These are phyloP conservation scores for Ceratobasidium sp. DNA, from an alignment of 1,284 basidiomycete species.

Conservation along the genomic window DNA sequence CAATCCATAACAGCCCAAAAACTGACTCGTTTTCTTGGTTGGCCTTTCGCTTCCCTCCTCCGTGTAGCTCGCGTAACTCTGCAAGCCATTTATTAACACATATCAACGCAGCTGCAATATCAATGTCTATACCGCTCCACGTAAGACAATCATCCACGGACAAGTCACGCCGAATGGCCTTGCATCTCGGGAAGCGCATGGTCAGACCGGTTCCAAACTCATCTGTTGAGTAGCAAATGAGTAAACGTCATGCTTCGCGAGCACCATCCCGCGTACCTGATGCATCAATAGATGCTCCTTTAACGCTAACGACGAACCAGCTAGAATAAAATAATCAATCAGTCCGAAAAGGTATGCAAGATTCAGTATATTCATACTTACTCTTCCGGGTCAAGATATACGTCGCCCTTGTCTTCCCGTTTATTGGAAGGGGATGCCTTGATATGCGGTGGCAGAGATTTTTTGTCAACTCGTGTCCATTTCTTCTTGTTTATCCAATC, in stretches of 20 bases:
- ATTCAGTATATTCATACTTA: conserved; percentile 56
- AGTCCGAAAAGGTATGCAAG: conserved; percentile 45
- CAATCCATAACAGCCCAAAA: background rate
- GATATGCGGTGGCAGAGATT: conserved; percentile 68
- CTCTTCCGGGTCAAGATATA: conserved; percentile 83
- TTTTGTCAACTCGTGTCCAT: conserved; percentile 76
- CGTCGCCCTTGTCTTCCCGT: conserved; percentile 78
- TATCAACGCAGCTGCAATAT: background rate
- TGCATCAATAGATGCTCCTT: conserved; percentile 84
- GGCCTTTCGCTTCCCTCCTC: conserved; percentile 75
- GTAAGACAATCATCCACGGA: conserved; percentile 71
- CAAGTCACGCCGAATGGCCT: conserved; percentile 78
- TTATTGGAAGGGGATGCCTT: conserved; percentile 58
- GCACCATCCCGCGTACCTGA: conserved; percentile 59
- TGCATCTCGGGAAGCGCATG: conserved; percentile 88
- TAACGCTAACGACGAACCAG: conserved; percentile 87
- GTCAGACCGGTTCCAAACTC: conserved; percentile 77
- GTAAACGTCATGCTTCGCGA: background rate
- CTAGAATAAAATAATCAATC: conserved; percentile 51
- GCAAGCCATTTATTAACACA: conserved; percentile 44
- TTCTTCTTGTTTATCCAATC: conserved; percentile 77
- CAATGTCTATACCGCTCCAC: conserved; percentile 60
- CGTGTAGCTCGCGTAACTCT: conserved; percentile 64
- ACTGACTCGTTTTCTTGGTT: conserved; percentile 63
- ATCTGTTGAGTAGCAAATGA: conserved; percentile 54